Conservation (phyloP, 2,329 filamentous ascomycete genomes). For the Teratosphaeria zuluensis region DNA sequence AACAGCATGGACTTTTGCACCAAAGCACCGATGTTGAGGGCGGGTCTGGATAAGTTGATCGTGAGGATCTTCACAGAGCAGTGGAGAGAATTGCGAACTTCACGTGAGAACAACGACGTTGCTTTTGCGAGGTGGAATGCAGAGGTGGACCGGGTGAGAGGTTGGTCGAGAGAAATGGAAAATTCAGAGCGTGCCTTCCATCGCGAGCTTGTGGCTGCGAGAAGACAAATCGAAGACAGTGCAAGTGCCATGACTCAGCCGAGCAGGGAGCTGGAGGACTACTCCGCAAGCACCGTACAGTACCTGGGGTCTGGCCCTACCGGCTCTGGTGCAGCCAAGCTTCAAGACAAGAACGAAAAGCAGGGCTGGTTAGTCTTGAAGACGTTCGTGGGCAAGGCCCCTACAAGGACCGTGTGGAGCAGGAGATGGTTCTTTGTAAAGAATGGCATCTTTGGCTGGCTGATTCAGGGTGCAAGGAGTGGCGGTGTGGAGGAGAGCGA, state of each 20-base stretch:
- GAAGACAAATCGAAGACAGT: constrained; percentile 71
- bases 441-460: constrained; percentile 90
- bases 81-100: constrained; percentile 73
- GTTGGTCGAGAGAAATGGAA: constrained; percentile 94
- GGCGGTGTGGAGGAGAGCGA: constrained; percentile 90
- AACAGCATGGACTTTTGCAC: constrained; percentile 90
- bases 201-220: constrained; percentile 66
- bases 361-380: constrained; percentile 90
- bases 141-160: constrained; percentile 85
- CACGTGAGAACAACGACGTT: constrained; percentile 54
- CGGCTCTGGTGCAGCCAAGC: constrained; percentile 17
- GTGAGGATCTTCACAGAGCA: constrained; percentile 77
- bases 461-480: constrained; percentile 69
- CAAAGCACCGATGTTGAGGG: constrained; percentile 73
- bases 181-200: constrained; percentile 74
- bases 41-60: constrained; percentile 74
- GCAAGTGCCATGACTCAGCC: constrained; percentile 64
- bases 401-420: constrained; percentile 80
- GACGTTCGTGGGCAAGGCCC: constrained; percentile 67
- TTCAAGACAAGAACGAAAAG: constrained; percentile 54
- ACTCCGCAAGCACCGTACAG: constrained; percentile 79
- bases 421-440: constrained; percentile 93
- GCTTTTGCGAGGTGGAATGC: constrained; percentile 57
- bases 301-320: constrained; percentile 61
- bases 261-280: constrained; percentile 86